Percentiles rank a stretch among this genome's conserved stretches.
Evolutionary conservation across 2,329 filamentous ascomycete species (phyloP).

Genomic region (Thermothelomyces thermophilus): DNA sequence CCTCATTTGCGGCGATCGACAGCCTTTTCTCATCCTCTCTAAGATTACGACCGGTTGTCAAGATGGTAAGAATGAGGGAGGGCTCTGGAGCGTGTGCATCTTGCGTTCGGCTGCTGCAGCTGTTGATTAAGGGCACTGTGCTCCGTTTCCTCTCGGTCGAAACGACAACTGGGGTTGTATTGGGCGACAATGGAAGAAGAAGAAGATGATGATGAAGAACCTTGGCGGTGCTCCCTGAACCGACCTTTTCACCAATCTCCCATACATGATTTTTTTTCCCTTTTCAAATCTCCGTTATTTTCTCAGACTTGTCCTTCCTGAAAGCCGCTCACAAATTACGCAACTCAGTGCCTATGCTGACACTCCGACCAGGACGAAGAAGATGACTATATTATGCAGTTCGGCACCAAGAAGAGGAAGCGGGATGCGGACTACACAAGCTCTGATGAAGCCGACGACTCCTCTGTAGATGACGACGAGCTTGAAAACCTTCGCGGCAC

Average conservation of each 20-base stretch:
- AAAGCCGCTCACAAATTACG: neutral
- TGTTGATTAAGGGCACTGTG: neutral
- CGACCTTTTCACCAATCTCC: no score
- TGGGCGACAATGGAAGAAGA: no score
- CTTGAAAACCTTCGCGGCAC: neutral
- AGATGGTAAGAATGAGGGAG: slow-evolving; percentile 1
- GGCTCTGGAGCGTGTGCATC: neutral
- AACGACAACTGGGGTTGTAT: neutral
- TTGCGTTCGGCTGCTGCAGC: neutral
- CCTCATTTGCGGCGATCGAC: neutral
- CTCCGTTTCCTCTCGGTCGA: neutral
- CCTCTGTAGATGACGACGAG: slow-evolving; percentile 13
- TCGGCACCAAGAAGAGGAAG: slow-evolving; percentile 17
- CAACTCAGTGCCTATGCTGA: neutral
- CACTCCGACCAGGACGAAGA: slow-evolving; percentile 3
- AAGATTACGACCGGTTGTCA: neutral
- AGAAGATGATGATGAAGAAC: no score
- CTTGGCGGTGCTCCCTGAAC: no score
- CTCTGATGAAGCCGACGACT: slow-evolving; percentile 4
- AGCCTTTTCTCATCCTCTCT: neutral
- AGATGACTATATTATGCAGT: slow-evolving; percentile 5
- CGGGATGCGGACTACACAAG: slow-evolving; percentile 11
- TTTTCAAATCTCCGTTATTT: no score
- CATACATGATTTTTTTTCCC: no score
- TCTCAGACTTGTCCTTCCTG: no score